Conservation (phyloP, 495 filamentous ascomycete genomes). For the Paragyromitra xinjiangensis region DNA sequence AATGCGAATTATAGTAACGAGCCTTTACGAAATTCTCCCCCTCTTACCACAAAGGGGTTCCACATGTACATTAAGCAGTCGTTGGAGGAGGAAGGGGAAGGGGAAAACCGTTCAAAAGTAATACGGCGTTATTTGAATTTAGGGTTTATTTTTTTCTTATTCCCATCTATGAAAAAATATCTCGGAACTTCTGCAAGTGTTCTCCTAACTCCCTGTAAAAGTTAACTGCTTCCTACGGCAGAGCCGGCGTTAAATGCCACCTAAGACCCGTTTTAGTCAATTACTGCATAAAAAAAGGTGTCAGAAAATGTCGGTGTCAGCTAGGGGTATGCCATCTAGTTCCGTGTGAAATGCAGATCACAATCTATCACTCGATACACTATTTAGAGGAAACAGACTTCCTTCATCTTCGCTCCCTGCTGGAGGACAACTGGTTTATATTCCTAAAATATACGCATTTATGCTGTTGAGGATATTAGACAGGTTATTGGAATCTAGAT, state of each 20-base stretch:
- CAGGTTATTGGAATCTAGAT: too few species aligned
- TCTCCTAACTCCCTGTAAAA: not conserved
- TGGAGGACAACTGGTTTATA: not conserved
- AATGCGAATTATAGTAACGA: constrained; percentile 8
- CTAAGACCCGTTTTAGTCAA: not conserved
- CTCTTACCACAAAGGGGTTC: not conserved
- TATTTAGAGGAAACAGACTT: not conserved
- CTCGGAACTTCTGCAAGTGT: too few species aligned
- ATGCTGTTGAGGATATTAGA: too few species aligned
- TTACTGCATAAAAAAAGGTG: too few species aligned
- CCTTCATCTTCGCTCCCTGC: not conserved
- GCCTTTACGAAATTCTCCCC: constrained; percentile 13
- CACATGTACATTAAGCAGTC: constrained; percentile 22
- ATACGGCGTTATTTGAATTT: constrained; percentile 39
- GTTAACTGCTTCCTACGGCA: not conserved
- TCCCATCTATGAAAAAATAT: not conserved
- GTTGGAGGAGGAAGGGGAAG: not conserved
- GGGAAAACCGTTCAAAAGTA: constrained; percentile 16
- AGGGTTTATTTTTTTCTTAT: constrained; percentile 16
- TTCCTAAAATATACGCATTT: too few species aligned
- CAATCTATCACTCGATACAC: not conserved
- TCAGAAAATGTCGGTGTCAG: not conserved
- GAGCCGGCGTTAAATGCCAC: not conserved
- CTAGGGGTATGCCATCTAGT: not conserved
- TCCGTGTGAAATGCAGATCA: not conserved